phyloP scores from a whole-genome alignment of 768 basidiomycete species.

The Kwoniella sp. region DNA sequence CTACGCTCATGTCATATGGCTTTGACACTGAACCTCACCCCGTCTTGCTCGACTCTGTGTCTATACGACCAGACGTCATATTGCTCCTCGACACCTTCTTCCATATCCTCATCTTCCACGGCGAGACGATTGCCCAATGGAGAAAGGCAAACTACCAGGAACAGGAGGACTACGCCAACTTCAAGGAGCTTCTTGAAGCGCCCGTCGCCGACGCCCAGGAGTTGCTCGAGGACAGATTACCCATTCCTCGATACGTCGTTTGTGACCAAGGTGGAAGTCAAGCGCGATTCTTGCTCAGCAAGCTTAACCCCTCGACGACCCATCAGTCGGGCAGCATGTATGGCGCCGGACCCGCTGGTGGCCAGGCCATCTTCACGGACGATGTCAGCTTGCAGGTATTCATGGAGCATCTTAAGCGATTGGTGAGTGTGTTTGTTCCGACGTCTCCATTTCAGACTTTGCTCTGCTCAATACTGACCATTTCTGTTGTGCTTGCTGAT shows the following conservation, averaged over 20 bases:
- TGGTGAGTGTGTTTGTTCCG: slow-evolving; percentile 59
- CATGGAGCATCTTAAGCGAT: slow-evolving; percentile 86
- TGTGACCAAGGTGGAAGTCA: slow-evolving; percentile 97
- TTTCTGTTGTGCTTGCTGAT: neutral
- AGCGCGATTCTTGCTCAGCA: slow-evolving; percentile 94
- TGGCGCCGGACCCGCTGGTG: slow-evolving; percentile 67
- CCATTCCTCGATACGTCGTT: slow-evolving; percentile 96
- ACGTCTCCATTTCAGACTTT: too few species aligned
- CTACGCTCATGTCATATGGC: slow-evolving; percentile 97
- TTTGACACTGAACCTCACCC: slow-evolving; percentile 87
- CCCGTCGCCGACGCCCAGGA: slow-evolving; percentile 92
- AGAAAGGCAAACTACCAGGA: slow-evolving; percentile 97
- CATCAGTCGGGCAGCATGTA: slow-evolving; percentile 78
- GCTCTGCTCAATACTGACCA: neutral
- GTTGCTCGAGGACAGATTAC: slow-evolving; percentile 89
- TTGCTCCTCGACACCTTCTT: slow-evolving; percentile 98
- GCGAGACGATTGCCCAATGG: slow-evolving; percentile 95
- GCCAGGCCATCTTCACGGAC: slow-evolving; percentile 96
- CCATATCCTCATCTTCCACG: slow-evolving; percentile 99
- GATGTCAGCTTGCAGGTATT: slow-evolving; percentile 76
- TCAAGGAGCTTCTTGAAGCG: slow-evolving; percentile 85
- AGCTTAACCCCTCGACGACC: slow-evolving; percentile 96
- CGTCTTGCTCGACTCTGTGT: slow-evolving; percentile 93
- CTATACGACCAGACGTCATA: slow-evolving; percentile 95
- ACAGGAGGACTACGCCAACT: slow-evolving; percentile 97